Base-by-base conservation (phyloP, 352 stramenopile genomes). In the Pythium apleroticum region DNA sequence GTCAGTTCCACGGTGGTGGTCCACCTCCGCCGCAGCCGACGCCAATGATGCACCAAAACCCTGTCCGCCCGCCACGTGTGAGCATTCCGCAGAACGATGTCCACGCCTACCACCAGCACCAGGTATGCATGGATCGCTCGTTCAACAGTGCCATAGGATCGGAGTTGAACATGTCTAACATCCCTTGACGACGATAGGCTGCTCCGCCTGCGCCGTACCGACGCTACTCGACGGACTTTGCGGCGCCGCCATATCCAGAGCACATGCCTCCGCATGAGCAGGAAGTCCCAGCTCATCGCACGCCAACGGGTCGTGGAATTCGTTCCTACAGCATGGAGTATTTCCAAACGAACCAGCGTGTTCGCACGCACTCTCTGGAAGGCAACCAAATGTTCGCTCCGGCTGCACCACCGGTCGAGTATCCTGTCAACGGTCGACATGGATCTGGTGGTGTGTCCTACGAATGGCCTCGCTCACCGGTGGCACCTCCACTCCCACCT, bases 281-380 rank as follows among this genome's bases (percentile, higher is more conserved):
- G 24, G 81, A 90, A 45, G 81, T 64, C 1, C 50, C 28, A 31
- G 30, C 52, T 20, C 57, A 70, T 52, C 57, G 62, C 25, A 85
- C 57, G 68, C 69, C 50, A 58, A 79, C 58, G 15, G 73, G 82
- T 25, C 81, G 83, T 9, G 71, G 68, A 6, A 78, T 91, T 45
- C 82, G 85, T 4, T 93, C 85, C 17, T 91, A 91, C 71, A 91
- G 82, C 48, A 78, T 91, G 75, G 85, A 93, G 56, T 89, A 85
- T 41, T 90, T 87, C 30, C 60, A 70, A 19, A 73, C 79, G 25
- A 80, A 76, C 27, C 79, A 81, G 24, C 78, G 76, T 54, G 74
- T 88, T 10, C 82, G 84, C 55, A 93, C 82, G 33, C 82, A 91
- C 48, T 93, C 84, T 20, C 85, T 93, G 65, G 84, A 93, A 60